Evolutionary conservation across 495 filamentous ascomycete genomes (phyloP).

Genomic region (Chaetomium cochliodes): DNA sequence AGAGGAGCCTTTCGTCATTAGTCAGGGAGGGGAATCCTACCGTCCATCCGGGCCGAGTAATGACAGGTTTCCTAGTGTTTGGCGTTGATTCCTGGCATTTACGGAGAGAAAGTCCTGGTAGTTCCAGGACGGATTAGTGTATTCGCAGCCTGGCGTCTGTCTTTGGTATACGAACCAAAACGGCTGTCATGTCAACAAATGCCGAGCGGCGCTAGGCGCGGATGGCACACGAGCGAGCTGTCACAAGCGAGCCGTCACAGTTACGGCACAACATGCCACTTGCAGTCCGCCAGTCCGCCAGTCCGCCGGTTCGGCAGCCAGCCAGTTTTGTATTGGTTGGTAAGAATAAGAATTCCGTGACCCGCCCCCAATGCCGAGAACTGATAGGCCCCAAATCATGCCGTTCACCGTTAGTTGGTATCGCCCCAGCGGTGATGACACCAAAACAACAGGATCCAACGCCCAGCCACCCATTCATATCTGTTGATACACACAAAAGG

Average conservation of each 20-base stretch:
- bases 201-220: constrained; percentile 9
- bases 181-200: constrained; percentile 7
- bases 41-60: too few relatives aligned
- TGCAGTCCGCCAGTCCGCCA: too few relatives aligned
- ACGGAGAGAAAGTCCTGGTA: too few relatives aligned
- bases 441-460: background rate
- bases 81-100: background rate
- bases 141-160: background rate
- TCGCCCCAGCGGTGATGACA: background rate
- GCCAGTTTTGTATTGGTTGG: constrained; percentile 13
- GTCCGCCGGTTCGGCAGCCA: background rate
- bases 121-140: too few relatives aligned
- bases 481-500: constrained; percentile 2
- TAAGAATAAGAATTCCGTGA: background rate
- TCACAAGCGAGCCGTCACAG: constrained; percentile 5
- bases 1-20: background rate
- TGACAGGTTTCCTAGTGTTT: too few relatives aligned
- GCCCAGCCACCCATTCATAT: constrained; percentile 1
- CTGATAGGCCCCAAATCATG: constrained; percentile 10
- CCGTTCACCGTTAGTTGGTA: constrained; percentile 6
- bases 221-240: background rate
- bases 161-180: background rate
- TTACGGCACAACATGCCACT: constrained; percentile 7
- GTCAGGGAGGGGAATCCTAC: background rate
- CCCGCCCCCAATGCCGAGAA: background rate